Conservation (phyloP, 2,329 filamentous ascomycete genomes). For the Fusarium multiceps region DNA sequence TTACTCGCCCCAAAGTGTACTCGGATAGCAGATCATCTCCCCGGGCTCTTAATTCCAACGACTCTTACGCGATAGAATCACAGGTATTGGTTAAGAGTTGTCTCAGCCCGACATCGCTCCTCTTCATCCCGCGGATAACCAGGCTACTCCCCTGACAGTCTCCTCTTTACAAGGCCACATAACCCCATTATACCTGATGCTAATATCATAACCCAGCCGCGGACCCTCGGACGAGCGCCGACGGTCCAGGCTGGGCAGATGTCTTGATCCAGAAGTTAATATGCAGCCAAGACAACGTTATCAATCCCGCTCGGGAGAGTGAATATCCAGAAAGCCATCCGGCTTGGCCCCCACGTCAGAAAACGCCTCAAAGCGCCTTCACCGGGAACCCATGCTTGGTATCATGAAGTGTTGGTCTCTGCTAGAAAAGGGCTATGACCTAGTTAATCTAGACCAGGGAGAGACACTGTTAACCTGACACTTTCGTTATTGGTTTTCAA, state of each 20-base stretch:
- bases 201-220: conserved; percentile 23
- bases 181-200: neutral
- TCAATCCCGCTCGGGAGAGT: conserved; percentile 4
- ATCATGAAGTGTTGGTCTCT: conserved; percentile 6
- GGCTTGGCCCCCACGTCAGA: conserved; percentile 28
- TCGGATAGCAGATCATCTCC: conserved; percentile 12
- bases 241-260: conserved; percentile 38
- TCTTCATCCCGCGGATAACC: conserved; percentile 20
- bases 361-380: conserved; percentile 6
- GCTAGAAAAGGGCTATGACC: neutral
- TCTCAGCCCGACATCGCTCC: conserved; percentile 25
- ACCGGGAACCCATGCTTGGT: conserved; percentile 14
- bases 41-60: conserved; percentile 2
- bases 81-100: neutral
- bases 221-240: conserved; percentile 37
- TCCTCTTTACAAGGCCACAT: conserved; percentile 21
- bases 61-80: conserved; percentile 42
- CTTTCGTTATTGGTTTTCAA: conserved; percentile 14
- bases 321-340: conserved; percentile 7
- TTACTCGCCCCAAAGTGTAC: conserved; percentile 6
- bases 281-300: conserved; percentile 20
- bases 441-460: neutral
- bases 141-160: neutral
- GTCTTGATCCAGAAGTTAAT: conserved; percentile 19
- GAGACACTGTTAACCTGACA: neutral